Base-by-base conservation (phyloP, 495 filamentous ascomycete species). In the Penicillium cosmopolitanum region DNA sequence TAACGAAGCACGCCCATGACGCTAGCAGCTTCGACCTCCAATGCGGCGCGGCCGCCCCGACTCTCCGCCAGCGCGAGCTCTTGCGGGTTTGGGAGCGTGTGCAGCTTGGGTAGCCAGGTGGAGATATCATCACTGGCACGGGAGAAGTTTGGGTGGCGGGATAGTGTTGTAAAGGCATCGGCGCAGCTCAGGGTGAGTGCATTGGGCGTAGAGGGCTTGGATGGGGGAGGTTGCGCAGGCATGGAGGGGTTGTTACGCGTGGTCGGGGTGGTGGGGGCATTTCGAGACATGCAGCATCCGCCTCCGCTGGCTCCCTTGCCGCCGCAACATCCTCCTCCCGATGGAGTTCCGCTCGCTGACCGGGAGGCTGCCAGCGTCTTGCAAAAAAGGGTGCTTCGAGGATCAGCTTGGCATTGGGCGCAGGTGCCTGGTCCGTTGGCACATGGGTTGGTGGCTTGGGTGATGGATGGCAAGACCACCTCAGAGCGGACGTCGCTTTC, bases 1-100 rank as follows among this genome's bases (percentile, higher is more conserved):
- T 87, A 87, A 62, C 89, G 90, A 55, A 96, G 70, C 31, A 95
- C 91, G 40, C 87, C 86, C 87, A 94, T 92, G 25, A 96, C 90
- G 68, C 89, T 93, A 5, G 90, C 90, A 1, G 91, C 89, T 67
- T 96, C 91, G 9, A 96, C 87, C 67, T 94, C 89, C 62, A 92
- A 85, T 6, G 89, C 87, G 19, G 82, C 82, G 57, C 86, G 78
- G 15, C 66, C 42, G 38, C 62, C 53, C 31, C 48, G 63, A 6
- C 51, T 53, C 52, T 73, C 66, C 6, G 69, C 62, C 5, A 66
- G 64, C 11, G 71, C 70, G n/a, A 74, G 60, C 6, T 79, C 75
- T 12, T 64, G 68, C 2, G 78, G 75, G 19, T 76, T 71, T 10
- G 79, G 76, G 9, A 87, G 77, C 13, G 89, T 85, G 61, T 86